phyloP scores from a whole-genome alignment of 164 flowering plant genomes.

The Vitis vinifera region DNA sequence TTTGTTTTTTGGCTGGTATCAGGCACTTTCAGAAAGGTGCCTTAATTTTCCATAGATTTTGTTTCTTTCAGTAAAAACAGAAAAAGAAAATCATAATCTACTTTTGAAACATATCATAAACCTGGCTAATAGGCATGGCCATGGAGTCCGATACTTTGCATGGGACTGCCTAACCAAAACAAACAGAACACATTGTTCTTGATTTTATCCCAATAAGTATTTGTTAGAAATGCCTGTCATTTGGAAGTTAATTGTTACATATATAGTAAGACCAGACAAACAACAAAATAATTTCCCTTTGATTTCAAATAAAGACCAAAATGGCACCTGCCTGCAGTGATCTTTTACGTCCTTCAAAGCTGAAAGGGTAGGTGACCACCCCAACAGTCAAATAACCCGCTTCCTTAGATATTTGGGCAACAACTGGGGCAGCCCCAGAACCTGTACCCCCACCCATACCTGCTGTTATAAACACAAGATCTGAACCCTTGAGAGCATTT shows the following conservation, averaged over 20 bases:
- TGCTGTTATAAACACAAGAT: constrained; percentile 95
- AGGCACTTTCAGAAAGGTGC: too few species aligned
- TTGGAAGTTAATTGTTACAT: background rate
- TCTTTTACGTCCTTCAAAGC: constrained; percentile 99
- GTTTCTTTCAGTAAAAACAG: too few species aligned
- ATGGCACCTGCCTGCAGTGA: constrained; percentile 73
- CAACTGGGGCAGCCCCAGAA: constrained; percentile 98
- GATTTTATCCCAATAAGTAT: background rate
- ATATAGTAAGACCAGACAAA: background rate
- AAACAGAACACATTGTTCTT: background rate
- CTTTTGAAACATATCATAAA: too few species aligned
- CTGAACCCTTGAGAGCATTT: constrained; percentile 86
- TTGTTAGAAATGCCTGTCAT: background rate
- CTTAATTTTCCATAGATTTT: too few species aligned
- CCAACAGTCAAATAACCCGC: constrained; percentile 99
- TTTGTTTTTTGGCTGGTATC: too few species aligned
- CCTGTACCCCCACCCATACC: constrained; percentile 99
- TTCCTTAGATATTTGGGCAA: constrained; percentile 91
- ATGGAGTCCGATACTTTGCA: background rate
- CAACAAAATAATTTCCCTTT: background rate
- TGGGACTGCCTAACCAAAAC: background rate
- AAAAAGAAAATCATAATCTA: too few species aligned
- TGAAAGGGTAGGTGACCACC: constrained; percentile 96
- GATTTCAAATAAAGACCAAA: constrained; percentile 6
- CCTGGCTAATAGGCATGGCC: background rate